These are phyloP conservation scores for Clonostachys rhizophaga DNA, from an alignment of 2,329 filamentous ascomycete species.

Conservation along the genomic window DNA sequence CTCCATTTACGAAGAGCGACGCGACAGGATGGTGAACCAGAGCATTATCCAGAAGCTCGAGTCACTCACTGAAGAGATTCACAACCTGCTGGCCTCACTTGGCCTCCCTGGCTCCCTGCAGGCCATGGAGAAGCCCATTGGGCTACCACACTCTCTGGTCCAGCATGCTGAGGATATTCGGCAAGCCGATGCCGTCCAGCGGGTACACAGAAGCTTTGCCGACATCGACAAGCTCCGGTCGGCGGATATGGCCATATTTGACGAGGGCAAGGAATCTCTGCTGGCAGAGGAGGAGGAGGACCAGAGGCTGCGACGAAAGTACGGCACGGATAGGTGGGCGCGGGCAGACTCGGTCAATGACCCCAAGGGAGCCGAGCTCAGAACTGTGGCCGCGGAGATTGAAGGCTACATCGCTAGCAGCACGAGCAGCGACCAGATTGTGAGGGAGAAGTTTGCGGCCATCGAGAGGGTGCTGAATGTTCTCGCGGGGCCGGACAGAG, in stretches of 20 bases:
- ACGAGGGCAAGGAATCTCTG: slow-evolving; percentile 76
- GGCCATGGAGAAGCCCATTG: slow-evolving; percentile 89
- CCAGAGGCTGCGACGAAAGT: slow-evolving; percentile 66
- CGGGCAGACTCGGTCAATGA: slow-evolving; percentile 67
- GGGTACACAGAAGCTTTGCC: slow-evolving; percentile 73
- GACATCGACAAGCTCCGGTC: slow-evolving; percentile 88
- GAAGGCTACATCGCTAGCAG: slow-evolving; percentile 76
- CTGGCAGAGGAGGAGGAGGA: slow-evolving; percentile 82
- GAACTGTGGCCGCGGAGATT: slow-evolving; percentile 60
- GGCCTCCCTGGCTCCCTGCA: slow-evolving; percentile 91
- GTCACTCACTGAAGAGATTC: slow-evolving; percentile 71
- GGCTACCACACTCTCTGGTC: slow-evolving; percentile 76
- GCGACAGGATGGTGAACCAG: slow-evolving; percentile 86
- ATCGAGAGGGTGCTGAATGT: slow-evolving; percentile 72
- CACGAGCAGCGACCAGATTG: slow-evolving; percentile 50
- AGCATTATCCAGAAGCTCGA: slow-evolving; percentile 84
- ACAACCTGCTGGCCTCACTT: slow-evolving; percentile 73
- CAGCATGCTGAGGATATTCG: slow-evolving; percentile 92
- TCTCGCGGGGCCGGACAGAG: slow-evolving; percentile 73
- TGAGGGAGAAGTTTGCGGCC: slow-evolving; percentile 73
- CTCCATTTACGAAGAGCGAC: slow-evolving; percentile 89
- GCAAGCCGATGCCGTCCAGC: slow-evolving; percentile 79
- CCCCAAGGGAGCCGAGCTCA: slow-evolving; percentile 39
- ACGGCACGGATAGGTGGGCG: slow-evolving; percentile 83
- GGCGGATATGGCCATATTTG: slow-evolving; percentile 72